Base-by-base conservation (phyloP, 2,329 filamentous ascomycete genomes). In the Helicocarpus griseus region DNA sequence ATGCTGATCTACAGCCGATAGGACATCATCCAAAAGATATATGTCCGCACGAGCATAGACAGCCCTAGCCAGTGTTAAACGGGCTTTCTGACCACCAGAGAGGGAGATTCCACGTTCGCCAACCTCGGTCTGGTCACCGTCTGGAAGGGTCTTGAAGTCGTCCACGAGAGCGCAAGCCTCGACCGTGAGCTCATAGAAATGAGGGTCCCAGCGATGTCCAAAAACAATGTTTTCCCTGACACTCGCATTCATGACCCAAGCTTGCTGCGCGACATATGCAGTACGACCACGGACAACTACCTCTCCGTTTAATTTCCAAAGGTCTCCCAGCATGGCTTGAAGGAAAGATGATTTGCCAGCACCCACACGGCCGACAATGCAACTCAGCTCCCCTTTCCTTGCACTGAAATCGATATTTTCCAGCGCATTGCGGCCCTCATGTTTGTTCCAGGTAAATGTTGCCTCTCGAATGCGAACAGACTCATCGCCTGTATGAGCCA, bases 211-310 rank as follows among this genome's bases (percentile, higher is more conserved):
- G 44, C 88, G 84, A 70, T 98, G 89, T 1, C 93, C 93, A 63
- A 98, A 98, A 4, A 96, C 77, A 60, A 98, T 95, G 65, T 98
- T 98, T 65, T 98, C 93, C 61, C 89, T 88, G 52, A 98, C 90
- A 28, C 87, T 95, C 7, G 93, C 93, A 65, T 98, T 98, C 83
- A 97, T 91, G 49, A 98, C 87, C 93, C 94, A 98, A 19, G 89
- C 77, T 62, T 87, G 83, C 67, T 98, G 94, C 14, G 89, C 87
- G 53, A 95, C 93, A 66, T 97, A 98, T 1, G 93, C 93, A 38
- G 89, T 80, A 26, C 78, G 81, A 44, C 93, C 94, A 59, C 87
- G 83, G 8, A 98, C 77, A 51, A 86, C 77, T 3, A 96, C 91
- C 56, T 87, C 78, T 45, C 93, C 93, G 54, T 87, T 82, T 47